Evolutionary conservation across 2,329 filamentous ascomycete species (phyloP).

Genomic region (Hymenoscyphus albidus): DNA sequence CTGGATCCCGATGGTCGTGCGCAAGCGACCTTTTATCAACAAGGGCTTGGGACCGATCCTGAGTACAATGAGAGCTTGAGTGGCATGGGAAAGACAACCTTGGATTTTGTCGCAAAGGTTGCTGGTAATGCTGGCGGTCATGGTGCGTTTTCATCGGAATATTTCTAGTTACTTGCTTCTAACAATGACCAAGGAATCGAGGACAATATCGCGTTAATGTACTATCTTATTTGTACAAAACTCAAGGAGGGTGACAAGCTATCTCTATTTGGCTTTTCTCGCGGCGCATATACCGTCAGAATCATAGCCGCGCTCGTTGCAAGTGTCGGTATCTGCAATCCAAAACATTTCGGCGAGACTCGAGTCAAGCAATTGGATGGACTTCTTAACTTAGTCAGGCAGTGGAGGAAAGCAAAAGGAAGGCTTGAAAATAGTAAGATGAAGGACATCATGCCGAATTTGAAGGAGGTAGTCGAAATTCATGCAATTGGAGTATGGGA

Average conservation of each 20-base stretch:
- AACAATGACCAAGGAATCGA: background rate
- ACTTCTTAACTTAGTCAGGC: background rate
- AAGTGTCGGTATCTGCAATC: background rate
- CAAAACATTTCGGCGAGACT: background rate
- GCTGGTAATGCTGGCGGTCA: background rate
- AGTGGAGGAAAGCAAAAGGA: background rate
- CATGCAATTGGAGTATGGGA: background rate
- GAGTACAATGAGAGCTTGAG: background rate
- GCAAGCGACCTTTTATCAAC: background rate
- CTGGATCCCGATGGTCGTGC: background rate
- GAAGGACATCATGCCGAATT: background rate
- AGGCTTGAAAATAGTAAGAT: background rate
- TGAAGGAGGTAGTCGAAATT: background rate
- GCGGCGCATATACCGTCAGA: background rate
- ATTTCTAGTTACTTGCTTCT: background rate
- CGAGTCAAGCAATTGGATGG: background rate
- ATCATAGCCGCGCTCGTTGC: background rate
- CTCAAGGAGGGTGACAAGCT: background rate
- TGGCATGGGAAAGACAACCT: background rate
- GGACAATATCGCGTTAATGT: background rate
- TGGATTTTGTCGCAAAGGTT: background rate
- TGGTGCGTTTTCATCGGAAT: background rate
- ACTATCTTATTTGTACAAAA: background rate
- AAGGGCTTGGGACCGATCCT: background rate
- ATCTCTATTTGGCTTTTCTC: background rate